phyloP scores from a whole-genome alignment of 768 basidiomycete genomes.

The Pisolithus orientalis region DNA sequence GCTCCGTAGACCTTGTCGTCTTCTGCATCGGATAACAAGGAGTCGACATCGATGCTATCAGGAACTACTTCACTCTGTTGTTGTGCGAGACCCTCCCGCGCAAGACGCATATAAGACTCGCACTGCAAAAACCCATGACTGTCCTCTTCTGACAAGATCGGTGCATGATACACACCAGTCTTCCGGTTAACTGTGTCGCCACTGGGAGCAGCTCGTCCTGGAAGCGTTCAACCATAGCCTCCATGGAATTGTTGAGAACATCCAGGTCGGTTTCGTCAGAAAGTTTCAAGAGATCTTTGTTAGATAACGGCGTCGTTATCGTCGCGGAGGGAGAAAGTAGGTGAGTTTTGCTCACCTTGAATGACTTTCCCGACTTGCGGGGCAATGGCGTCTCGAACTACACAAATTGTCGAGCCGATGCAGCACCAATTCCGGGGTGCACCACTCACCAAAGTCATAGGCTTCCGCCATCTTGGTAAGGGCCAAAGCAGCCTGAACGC shows the following conservation, averaged over 20 bases:
- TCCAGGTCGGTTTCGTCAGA: conserved; percentile 91
- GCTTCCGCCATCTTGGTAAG: conserved; percentile 68
- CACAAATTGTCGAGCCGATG: neutral
- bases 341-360: conserved; percentile 46
- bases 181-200: conserved; percentile 69
- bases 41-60: conserved; percentile 50
- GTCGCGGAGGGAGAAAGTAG: too few species aligned
- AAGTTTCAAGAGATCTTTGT: conserved; percentile 73
- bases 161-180: conserved; percentile 49
- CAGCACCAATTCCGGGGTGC: neutral
- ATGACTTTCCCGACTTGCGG: conserved; percentile 83
- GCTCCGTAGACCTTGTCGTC: conserved; percentile 86
- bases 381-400: conserved; percentile 64
- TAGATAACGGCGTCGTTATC: neutral
- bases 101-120: conserved; percentile 76
- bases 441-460: conserved; percentile 52
- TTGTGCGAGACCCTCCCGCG: conserved; percentile 55
- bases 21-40: conserved; percentile 48
- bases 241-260: conserved; percentile 75
- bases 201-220: conserved; percentile 81
- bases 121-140: conserved; percentile 38
- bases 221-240: conserved; percentile 82
- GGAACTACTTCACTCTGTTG: conserved; percentile 44
- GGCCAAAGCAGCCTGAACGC: conserved; percentile 76
- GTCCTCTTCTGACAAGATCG: neutral